Evolutionary conservation across 257 asterid genomes (phyloP).

Genomic region (Scutellaria barbata): DNA sequence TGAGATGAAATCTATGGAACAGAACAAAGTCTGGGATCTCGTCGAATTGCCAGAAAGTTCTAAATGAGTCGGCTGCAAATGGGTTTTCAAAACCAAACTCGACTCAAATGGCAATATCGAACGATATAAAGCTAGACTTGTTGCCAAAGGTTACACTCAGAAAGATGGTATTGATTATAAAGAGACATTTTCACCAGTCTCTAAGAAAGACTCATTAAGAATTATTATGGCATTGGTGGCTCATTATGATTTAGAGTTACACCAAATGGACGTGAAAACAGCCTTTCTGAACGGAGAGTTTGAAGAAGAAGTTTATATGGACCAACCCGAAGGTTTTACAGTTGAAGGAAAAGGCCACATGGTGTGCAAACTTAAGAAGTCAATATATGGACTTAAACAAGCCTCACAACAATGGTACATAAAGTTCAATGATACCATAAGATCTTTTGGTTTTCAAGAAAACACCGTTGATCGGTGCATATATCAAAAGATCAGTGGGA

Average conservation of each 20-base stretch:
- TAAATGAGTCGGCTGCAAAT: background rate
- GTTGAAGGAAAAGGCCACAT: background rate
- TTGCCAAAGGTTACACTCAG: background rate
- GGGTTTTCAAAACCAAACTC: background rate
- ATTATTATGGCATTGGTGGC: conserved; percentile 2
- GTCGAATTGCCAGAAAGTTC: background rate
- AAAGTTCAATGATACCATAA: background rate
- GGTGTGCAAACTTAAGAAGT: conserved; percentile 1
- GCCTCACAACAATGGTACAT: background rate
- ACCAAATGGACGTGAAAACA: background rate
- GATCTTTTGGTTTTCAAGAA: background rate
- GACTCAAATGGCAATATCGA: background rate
- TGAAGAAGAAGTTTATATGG: background rate
- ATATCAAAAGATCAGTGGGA: background rate
- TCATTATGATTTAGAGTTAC: background rate
- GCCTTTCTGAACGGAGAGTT: background rate
- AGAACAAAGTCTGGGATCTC: background rate
- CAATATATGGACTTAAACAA: background rate
- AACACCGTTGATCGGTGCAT: background rate
- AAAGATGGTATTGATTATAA: background rate
- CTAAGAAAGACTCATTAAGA: background rate
- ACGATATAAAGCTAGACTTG: background rate
- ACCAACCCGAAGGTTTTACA: background rate
- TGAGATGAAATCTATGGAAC: background rate
- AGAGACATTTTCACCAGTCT: background rate